These are phyloP conservation scores for Brassica balearica DNA, from an alignment of 441 rosid species.

Conservation along the genomic window DNA sequence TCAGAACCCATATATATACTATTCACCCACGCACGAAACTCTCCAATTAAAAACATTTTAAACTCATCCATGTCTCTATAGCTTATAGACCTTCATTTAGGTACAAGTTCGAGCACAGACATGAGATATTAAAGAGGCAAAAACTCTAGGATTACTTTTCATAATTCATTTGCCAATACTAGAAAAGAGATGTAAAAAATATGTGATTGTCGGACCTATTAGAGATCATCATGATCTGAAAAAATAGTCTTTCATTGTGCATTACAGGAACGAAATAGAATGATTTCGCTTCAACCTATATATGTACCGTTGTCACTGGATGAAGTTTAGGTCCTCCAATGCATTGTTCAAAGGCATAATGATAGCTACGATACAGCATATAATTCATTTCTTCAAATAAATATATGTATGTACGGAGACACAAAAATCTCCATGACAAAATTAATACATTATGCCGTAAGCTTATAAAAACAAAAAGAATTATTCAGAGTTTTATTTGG, in stretches of 20 bases:
- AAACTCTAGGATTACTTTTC: background rate
- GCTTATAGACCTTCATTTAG: slow-evolving; percentile 2
- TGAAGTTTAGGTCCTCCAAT: slow-evolving; percentile 15
- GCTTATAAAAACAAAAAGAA: background rate
- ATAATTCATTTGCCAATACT: slow-evolving; percentile 3
- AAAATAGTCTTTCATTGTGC: slow-evolving; percentile 10
- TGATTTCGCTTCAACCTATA: slow-evolving; percentile 31
- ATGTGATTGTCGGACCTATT: slow-evolving; percentile 9
- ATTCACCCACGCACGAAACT: background rate
- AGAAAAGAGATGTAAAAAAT: background rate
- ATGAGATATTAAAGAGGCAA: background rate
- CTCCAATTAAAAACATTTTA: background rate
- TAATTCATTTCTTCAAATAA: background rate
- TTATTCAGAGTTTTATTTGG: background rate
- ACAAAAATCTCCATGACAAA: slow-evolving; percentile 14
- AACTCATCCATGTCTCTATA: background rate
- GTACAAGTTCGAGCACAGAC: background rate
- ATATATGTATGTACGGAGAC: background rate
- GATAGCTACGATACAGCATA: background rate
- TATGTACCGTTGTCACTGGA: slow-evolving; percentile 18
- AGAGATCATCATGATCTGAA: slow-evolving; percentile 24
- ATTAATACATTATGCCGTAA: background rate
- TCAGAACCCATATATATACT: background rate
- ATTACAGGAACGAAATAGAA: slow-evolving; percentile 22
- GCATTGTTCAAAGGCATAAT: slow-evolving; percentile 12